Evolutionary conservation across 179 eudicot genomes (phyloP).

Genomic region (Beta corolliflora): DNA sequence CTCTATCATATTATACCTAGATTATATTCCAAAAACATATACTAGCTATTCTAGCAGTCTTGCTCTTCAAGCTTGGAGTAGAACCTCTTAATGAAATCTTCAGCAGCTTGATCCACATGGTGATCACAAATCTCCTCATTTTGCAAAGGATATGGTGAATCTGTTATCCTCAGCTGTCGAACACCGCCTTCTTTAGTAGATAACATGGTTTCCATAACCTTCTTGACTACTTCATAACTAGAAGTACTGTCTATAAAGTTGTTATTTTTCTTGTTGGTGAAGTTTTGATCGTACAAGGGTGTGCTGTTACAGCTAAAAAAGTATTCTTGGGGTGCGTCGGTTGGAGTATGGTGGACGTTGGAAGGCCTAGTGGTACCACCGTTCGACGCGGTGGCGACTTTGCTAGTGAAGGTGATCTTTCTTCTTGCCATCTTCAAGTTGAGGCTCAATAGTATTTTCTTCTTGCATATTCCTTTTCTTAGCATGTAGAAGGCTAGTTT

Average conservation of each 20-base stretch:
- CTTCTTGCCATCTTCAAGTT: slow-evolving; percentile 33
- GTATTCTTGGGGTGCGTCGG: slow-evolving; percentile 23
- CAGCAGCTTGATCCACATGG: slow-evolving; percentile 40
- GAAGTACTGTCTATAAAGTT: neutral
- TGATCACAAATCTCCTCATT: neutral
- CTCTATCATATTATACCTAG: neutral
- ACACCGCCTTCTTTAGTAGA: slow-evolving; percentile 1
- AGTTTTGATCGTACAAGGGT: slow-evolving; percentile 31
- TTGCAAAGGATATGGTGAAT: slow-evolving; percentile 28
- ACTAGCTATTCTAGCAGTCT: neutral
- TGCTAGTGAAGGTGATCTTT: slow-evolving; percentile 23
- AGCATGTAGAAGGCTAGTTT: slow-evolving; percentile 36
- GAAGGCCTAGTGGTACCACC: neutral
- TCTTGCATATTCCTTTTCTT: slow-evolving; percentile 36
- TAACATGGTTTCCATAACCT: slow-evolving; percentile 31
- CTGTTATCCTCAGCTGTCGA: slow-evolving; percentile 30
- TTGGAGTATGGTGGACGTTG: no score
- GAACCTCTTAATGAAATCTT: slow-evolving; percentile 41
- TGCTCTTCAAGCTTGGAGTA: slow-evolving; percentile 36
- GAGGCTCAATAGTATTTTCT: slow-evolving; percentile 33
- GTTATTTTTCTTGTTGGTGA: slow-evolving; percentile 22
- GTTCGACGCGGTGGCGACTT: slow-evolving; percentile 18
- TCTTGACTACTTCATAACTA: slow-evolving; percentile 16
- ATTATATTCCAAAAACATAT: neutral
- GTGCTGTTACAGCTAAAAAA: slow-evolving; percentile 39